Evolutionary conservation across 75 land plant genomes (phyloP).

Genomic region (Azolla pinnata): DNA sequence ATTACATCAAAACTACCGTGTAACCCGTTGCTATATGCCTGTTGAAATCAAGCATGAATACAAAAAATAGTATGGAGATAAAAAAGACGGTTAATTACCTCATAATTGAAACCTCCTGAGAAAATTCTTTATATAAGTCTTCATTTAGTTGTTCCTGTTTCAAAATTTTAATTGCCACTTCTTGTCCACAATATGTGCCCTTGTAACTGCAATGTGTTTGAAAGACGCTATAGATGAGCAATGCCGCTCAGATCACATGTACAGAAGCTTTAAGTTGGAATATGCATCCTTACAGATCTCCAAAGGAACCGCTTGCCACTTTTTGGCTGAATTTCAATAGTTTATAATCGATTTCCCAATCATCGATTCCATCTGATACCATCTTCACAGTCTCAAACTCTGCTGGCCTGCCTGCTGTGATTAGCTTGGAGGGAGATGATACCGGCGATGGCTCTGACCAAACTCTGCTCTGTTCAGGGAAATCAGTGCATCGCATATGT

Average conservation of each 20-base stretch:
- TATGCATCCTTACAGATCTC: constrained; percentile 71
- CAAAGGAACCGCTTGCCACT: constrained; percentile 89
- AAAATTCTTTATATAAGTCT: constrained; percentile 81
- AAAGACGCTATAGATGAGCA: no score
- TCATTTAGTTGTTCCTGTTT: constrained; percentile 69
- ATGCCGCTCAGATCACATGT: background rate
- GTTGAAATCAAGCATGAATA: no score
- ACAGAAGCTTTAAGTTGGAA: background rate
- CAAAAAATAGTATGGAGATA: background rate
- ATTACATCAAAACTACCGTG: no score
- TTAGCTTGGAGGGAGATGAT: constrained; percentile 29
- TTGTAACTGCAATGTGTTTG: no score
- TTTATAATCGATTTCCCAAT: constrained; percentile 90
- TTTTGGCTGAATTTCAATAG: constrained; percentile 58
- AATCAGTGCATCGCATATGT: no score
- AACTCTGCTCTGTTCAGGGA: constrained; percentile 56
- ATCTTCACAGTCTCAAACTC: constrained; percentile 32
- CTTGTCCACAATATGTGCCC: constrained; percentile 91
- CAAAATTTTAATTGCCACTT: constrained; percentile 89
- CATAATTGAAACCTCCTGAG: constrained; percentile 93
- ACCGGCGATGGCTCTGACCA: constrained; percentile 34
- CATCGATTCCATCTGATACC: constrained; percentile 75
- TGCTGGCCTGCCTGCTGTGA: constrained; percentile 8
- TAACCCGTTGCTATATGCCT: no score
- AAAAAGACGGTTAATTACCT: constrained; percentile 35